Evolutionary conservation across 139 green algal genomes (phyloP), one percentile per base, ranked within the genome.

Genomic region (Chlorella sp.): DNA sequence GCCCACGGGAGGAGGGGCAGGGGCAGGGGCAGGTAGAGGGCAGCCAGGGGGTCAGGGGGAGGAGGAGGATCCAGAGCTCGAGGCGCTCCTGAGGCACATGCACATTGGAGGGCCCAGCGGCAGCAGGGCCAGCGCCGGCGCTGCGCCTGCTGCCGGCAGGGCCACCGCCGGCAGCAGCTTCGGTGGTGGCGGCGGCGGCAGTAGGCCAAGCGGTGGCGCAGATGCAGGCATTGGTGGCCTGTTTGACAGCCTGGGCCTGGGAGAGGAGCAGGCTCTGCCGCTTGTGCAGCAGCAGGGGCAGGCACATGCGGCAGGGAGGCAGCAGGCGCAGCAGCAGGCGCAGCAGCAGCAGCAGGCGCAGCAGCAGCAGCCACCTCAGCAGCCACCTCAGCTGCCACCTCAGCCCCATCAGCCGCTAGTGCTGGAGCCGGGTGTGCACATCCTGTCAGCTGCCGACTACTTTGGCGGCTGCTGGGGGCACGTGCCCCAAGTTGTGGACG

Each of bases 401-500:
- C 21, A 32, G 64, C 64, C 32, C 40, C 42, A 32, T 34, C 34
- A 53, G 16, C 66, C 39, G 14, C 22, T 48, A 37, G 30, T 75
- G 30, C 68, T 88, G 68, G 64, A 73, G 24, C 90, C 86, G 7
- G 91, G 83, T 14, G 85, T 94, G 39, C 83, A 76, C 22, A 81
- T 93, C 34, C 89, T 93, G 36, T 87, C 83, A 0, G 79, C 78
- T 0, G 86, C 89, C 18, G 68, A 90, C 48, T 94, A 93, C 78
- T 88, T 91, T 14, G 36, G 26, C n/a, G 42, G 39, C 37, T 83
- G 78, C 71, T 90, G 83, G 78, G 37, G 66, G 11, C 37, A 78
- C 32, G 39, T 69, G 9, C 57, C 85, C 0, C 82, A 78, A 3
- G 91, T 93, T 21, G 24, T 40, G 71, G 86, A 93, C 81, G 86